Evolutionary conservation across 2,329 filamentous ascomycete genomes (phyloP), one percentile per base, ranked within the genome.

Genomic region (Coccinonectria pachysandricola): DNA sequence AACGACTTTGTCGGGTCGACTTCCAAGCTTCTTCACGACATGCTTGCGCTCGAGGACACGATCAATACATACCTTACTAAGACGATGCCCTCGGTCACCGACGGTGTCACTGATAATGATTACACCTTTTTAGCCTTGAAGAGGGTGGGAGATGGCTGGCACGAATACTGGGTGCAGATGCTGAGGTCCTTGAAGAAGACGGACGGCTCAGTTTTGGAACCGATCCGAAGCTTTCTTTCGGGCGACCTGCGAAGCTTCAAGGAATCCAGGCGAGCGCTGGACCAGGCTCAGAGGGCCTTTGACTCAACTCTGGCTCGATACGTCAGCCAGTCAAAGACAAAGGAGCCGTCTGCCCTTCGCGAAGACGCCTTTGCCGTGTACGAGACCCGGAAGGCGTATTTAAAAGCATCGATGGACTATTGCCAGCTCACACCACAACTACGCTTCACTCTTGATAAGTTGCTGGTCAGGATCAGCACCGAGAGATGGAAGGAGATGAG

Each of bases 281-380:
- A 95, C 33, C 63, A 73, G 23, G 67, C 83, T 0, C 91, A 98
- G 55, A 84, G 85, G 55, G 70, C 72, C 3, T 94, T 87, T 46
- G 91, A 98, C 52, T 70, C 71, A 28, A 75, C 82, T 3, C 69
- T 95, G 31, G 73, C 82, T 12, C 75, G 87, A 32, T 96, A 93
- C 49, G 71, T 86, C 5, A 65, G 71, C 3, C 86, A 95, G 55
- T 81, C 78, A 39, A 96, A 95, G 62, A 79, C 84, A 5, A 98
- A 96, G 57, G 91, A 98, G 54, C 74, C 88, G 0, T 95, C 86
- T 0, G 74, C 86, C 1, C 64, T 98, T 30, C 72, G 91, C 34
- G 91, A 98, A 54, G 91, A 98, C 56, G 91, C 91, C 1, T 98
- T 98, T 47, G 79, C 91, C 50, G 74, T 96, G 19, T 91, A 94